Conservation (phyloP, 768 basidiomycete species). For the Boletus vermiculosoides region DNA sequence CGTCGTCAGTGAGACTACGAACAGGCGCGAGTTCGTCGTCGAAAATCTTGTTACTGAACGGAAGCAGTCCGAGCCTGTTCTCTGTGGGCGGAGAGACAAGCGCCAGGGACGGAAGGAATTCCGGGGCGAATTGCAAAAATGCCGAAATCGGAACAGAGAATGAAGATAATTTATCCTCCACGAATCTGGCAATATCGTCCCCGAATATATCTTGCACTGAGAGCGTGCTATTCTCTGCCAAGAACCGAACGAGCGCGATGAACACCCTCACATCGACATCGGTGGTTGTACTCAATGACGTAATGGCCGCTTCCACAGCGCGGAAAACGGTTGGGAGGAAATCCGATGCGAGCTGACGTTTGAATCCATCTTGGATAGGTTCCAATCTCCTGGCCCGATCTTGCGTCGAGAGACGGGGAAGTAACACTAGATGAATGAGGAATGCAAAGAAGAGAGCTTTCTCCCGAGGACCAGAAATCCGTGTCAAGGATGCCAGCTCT, state of each 20-base stretch:
- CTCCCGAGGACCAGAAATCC: conserved; percentile 4
- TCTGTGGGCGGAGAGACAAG: neutral
- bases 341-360: conserved; percentile 26
- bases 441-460: conserved; percentile 36
- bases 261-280: conserved; percentile 59
- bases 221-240: conserved; percentile 24
- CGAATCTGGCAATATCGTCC: conserved; percentile 18
- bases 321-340: conserved; percentile 45
- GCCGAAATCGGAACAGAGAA: conserved; percentile 17
- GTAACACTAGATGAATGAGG: conserved; percentile 39
- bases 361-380: conserved; percentile 31
- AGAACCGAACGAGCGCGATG: conserved; percentile 40
- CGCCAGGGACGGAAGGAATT: conserved; percentile 18
- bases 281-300: conserved; percentile 25
- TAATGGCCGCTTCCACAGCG: conserved; percentile 27
- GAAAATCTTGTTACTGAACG: conserved; percentile 44
- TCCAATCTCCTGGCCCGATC: conserved; percentile 40
- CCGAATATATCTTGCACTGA: conserved; percentile 32
- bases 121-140: conserved; percentile 19
- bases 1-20: conserved; percentile 12
- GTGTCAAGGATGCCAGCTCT: conserved; percentile 7
- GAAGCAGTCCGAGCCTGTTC: conserved; percentile 28
- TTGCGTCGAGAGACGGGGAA: conserved; percentile 37
- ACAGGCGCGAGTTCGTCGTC: conserved; percentile 40
- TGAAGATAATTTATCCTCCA: conserved; percentile 23